phyloP scores from a whole-genome alignment of 495 filamentous ascomycete species.

The Hypomontagnella monticulosa region DNA sequence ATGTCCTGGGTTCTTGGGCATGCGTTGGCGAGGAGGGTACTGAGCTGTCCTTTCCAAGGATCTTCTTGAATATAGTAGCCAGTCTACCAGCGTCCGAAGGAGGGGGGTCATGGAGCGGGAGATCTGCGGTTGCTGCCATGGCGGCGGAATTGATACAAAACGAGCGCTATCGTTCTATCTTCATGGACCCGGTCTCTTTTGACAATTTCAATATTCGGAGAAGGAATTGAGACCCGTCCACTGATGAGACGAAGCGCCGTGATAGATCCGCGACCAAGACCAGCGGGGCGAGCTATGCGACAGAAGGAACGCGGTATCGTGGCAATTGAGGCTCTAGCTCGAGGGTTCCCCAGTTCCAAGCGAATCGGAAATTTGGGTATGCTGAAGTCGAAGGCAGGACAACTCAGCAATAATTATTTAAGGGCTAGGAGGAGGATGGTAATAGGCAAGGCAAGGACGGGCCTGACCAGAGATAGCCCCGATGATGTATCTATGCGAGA shows the following conservation, averaged over 20 bases:
- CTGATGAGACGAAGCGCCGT: conserved; percentile 1
- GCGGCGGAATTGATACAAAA: conserved; percentile 26
- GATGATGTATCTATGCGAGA: conserved; percentile 29
- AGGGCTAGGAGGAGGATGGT: conserved; percentile 26
- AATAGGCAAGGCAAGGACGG: conserved; percentile 26
- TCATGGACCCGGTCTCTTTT: conserved; percentile 30
- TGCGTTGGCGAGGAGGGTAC: conserved; percentile 22
- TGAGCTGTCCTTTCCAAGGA: conserved; percentile 45
- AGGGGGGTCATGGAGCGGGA: conserved; percentile 30
- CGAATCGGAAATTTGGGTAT: conserved; percentile 11
- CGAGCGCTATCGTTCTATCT: conserved; percentile 28
- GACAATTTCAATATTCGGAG: conserved; percentile 18
- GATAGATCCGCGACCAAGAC: conserved; percentile 4
- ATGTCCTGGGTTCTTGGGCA: conserved; percentile 42
- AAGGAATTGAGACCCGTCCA: conserved; percentile 10
- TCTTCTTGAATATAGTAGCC: conserved; percentile 45
- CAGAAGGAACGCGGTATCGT: conserved; percentile 23
- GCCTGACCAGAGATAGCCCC: conserved; percentile 6
- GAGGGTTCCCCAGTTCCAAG: conserved; percentile 23
- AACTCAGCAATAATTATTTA: conserved; percentile 16
- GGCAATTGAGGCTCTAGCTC: conserved; percentile 28
- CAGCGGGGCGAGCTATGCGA: conserved; percentile 25
- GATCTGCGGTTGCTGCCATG: conserved; percentile 37
- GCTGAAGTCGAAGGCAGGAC: conserved; percentile 9
- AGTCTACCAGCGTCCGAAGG: conserved; percentile 40